Percentiles rank a stretch among this genome's conserved stretches.
Conservation (phyloP, 495 filamentous ascomycete genomes). For the Rhypophila decipiens region DNA sequence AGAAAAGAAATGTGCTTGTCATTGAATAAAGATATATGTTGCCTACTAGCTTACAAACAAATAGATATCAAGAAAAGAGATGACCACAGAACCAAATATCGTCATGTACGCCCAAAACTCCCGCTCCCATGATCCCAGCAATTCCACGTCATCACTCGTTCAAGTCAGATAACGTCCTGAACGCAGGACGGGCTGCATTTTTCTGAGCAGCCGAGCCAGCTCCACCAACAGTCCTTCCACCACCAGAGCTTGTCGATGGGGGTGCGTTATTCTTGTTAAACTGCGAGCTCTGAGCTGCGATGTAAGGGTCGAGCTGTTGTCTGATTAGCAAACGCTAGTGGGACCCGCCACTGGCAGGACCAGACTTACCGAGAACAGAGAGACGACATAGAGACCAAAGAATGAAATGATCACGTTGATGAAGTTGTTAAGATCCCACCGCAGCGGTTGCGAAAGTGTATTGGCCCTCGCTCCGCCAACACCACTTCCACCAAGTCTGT, state of each 20-base stretch:
- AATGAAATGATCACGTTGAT: slow-evolving; percentile 47
- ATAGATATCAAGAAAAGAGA: neutral
- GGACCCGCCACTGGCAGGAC: neutral
- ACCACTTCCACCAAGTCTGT: slow-evolving; percentile 26
- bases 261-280: slow-evolving; percentile 52
- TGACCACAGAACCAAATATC: neutral
- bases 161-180: slow-evolving; percentile 40
- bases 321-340: slow-evolving; percentile 10
- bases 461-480: slow-evolving; percentile 11
- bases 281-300: slow-evolving; percentile 53
- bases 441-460: slow-evolving; percentile 20
- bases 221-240: slow-evolving; percentile 2
- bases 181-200: slow-evolving; percentile 21
- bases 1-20: too few species aligned
- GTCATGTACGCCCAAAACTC: slow-evolving; percentile 2
- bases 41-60: too few species aligned
- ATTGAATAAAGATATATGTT: too few species aligned
- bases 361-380: slow-evolving; percentile 45
- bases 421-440: slow-evolving; percentile 38
- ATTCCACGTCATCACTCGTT: slow-evolving; percentile 7
- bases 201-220: slow-evolving; percentile 17
- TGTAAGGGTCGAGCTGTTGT: slow-evolving; percentile 57
- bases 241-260: slow-evolving; percentile 9
- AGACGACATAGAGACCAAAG: slow-evolving; percentile 54
- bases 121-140: neutral